Evolutionary conservation across 164 flowering plant species (phyloP).

Genomic region (Aristolochia californica): DNA sequence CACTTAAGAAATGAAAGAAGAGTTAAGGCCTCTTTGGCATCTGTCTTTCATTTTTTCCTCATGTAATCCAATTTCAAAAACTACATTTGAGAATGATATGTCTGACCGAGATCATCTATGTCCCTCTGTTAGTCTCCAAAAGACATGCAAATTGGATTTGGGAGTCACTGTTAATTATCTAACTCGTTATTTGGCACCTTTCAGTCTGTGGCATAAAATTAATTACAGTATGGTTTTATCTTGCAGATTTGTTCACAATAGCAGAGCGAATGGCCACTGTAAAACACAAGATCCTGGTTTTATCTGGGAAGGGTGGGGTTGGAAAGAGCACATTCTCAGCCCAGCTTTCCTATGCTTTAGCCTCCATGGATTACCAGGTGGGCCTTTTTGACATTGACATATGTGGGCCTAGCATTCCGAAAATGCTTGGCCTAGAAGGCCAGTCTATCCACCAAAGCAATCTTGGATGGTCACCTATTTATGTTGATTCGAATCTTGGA

Average conservation of each 20-base stretch:
- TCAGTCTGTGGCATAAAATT: not conserved
- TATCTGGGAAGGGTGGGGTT: slow-evolving; percentile 96
- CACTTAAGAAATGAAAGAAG: no score
- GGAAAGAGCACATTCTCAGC: slow-evolving; percentile 97
- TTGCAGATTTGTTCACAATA: slow-evolving; percentile 73
- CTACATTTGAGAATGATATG: no score
- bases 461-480: slow-evolving; percentile 90
- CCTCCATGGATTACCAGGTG: slow-evolving; percentile 76
- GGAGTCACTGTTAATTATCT: no score
- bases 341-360: slow-evolving; percentile 75
- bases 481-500: slow-evolving; percentile 84
- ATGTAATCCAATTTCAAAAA: no score
- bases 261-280: slow-evolving; percentile 88
- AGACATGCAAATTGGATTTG: no score
- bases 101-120: no score
- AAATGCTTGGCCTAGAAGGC: slow-evolving; percentile 97
- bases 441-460: slow-evolving; percentile 87
- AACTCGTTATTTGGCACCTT: no score
- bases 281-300: slow-evolving; percentile 81
- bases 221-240: not conserved
- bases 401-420: slow-evolving; percentile 94
- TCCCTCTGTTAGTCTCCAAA: no score
- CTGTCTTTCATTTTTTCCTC: no score
- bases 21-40: no score
- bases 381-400: slow-evolving; percentile 91